These are phyloP conservation scores for Lagenaria siceraria DNA, from an alignment of 306 rosid species.

Conservation along the genomic window DNA sequence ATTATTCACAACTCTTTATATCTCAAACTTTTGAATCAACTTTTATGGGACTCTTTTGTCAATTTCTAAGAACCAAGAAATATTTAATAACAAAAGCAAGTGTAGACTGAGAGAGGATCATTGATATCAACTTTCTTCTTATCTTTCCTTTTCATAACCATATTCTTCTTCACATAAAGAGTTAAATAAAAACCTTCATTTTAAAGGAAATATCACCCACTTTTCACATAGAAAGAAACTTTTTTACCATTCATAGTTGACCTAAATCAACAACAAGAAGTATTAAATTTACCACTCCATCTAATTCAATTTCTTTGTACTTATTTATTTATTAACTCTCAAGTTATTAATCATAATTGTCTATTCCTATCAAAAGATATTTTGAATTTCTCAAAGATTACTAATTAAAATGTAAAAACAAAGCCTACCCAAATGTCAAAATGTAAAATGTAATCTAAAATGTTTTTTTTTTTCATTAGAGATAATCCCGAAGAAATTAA, in stretches of 20 bases:
- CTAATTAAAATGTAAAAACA: background rate
- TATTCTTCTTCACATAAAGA: background rate
- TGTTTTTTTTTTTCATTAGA: background rate
- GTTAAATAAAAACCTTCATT: background rate
- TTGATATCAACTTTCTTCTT: background rate
- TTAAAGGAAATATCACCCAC: background rate
- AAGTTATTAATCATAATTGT: too few species aligned
- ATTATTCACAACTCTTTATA: background rate
- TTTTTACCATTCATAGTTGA: too few species aligned
- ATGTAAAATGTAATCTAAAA: background rate
- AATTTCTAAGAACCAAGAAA: background rate
- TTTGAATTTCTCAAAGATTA: too few species aligned
- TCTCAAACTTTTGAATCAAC: background rate
- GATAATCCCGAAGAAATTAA: too few species aligned
- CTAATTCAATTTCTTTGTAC: background rate
- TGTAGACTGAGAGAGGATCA: background rate
- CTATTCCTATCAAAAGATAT: background rate
- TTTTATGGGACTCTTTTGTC: background rate
- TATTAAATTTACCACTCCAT: too few species aligned
- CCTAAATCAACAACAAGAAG: too few species aligned
- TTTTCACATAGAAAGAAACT: background rate
- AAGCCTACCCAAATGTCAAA: background rate
- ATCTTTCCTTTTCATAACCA: background rate
- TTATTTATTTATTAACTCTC: too few species aligned
- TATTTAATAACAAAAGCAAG: background rate